Conservation (phyloP, 208 protist species). For the Leishmania amazonensis region DNA sequence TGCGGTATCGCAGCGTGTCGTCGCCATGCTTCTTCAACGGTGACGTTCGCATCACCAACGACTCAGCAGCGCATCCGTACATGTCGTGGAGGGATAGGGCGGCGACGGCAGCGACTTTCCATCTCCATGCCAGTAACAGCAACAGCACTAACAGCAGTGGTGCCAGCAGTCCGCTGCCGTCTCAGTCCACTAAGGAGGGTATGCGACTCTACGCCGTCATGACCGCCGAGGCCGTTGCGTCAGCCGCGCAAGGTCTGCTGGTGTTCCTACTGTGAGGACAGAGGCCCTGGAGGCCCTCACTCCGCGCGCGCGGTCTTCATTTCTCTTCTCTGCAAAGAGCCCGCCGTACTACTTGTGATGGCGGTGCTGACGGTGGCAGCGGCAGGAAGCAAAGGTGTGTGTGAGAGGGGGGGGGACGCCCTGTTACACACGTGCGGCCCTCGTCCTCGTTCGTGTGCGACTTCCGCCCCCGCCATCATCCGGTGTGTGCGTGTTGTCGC, state of each 20-base stretch:
- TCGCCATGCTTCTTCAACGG: slow-evolving; percentile 14
- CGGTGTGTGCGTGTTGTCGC: neutral
- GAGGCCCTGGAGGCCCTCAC: neutral
- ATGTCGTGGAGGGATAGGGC: neutral
- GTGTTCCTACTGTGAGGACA: slow-evolving; percentile 22
- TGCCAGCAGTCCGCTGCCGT: neutral
- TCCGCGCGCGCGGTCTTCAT: neutral
- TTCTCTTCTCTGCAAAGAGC: neutral
- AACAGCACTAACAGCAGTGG: slow-evolving; percentile 8
- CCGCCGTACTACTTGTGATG: neutral
- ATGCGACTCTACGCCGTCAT: slow-evolving; percentile 3
- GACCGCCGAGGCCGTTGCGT: slow-evolving; percentile 29
- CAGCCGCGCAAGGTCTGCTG: slow-evolving; percentile 22
- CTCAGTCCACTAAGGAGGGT: neutral
- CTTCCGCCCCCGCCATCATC: neutral
- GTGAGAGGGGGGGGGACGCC: neutral
- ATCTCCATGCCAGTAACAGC: neutral
- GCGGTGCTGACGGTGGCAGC: neutral
- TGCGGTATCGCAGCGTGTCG: slow-evolving; percentile 14
- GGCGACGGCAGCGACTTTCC: neutral
- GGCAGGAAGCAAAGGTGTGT: neutral
- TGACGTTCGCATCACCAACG: neutral
- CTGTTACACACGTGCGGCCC: neutral
- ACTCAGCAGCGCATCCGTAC: neutral
- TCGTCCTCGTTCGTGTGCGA: neutral